phyloP scores from a whole-genome alignment of 805 yeast species.

The Hanseniaspora nectarophila region DNA sequence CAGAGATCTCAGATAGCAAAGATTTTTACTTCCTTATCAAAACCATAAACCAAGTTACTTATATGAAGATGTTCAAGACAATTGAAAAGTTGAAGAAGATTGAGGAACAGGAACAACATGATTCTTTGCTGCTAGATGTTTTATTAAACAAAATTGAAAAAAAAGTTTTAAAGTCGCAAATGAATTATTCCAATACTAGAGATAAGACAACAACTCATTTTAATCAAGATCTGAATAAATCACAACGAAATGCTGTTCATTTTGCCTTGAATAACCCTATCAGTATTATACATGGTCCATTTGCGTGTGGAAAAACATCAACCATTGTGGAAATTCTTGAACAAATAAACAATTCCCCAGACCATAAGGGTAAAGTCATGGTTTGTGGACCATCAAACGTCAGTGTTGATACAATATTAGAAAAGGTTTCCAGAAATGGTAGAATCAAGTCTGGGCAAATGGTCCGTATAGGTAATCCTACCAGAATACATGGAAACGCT shows the following conservation, averaged over 20 bases:
- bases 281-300: conserved; percentile 61
- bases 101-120: conserved; percentile 29
- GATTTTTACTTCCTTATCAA: conserved; percentile 29
- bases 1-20: conserved; percentile 38
- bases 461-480: conserved; percentile 90
- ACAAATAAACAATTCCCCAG: conserved; percentile 39
- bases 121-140: conserved; percentile 26
- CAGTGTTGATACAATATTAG: conserved; percentile 81
- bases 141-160: conserved; percentile 33
- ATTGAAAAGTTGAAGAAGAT: conserved; percentile 53
- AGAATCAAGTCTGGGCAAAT: conserved; percentile 37
- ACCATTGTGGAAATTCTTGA: conserved; percentile 72
- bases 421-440: conserved; percentile 39
- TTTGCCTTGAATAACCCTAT: conserved; percentile 53
- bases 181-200: background rate
- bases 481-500: conserved; percentile 53
- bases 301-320: conserved; percentile 73
- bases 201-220: conserved; percentile 13
- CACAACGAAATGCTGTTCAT: conserved; percentile 62
- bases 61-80: conserved; percentile 67
- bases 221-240: conserved; percentile 35
- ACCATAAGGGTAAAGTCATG: conserved; percentile 46
- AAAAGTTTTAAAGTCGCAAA: conserved; percentile 8
- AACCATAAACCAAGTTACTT: conserved; percentile 53
- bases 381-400: conserved; percentile 93